Conservation (phyloP, 2,329 filamentous ascomycete species). For the Rhynchosporium secalis region DNA sequence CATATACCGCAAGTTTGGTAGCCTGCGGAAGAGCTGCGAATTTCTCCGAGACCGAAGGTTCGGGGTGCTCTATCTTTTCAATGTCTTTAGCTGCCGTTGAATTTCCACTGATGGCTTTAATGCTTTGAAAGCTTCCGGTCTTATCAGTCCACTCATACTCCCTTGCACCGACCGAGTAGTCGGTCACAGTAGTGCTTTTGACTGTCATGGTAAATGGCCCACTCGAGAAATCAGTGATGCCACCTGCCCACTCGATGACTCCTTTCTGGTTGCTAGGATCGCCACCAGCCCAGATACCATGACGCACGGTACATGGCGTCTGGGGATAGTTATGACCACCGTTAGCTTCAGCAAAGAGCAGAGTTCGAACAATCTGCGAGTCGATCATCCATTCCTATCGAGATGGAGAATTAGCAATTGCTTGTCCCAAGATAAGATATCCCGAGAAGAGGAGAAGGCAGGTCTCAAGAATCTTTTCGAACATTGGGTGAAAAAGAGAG, state of each 20-base stretch:
- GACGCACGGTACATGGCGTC: slow-evolving; percentile 69
- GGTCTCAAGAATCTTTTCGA: too few relatives aligned
- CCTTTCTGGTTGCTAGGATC: slow-evolving; percentile 54
- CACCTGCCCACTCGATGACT: slow-evolving; percentile 70
- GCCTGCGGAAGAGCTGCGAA: slow-evolving; percentile 52
- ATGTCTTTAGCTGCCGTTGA: slow-evolving; percentile 54
- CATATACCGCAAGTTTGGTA: slow-evolving; percentile 56
- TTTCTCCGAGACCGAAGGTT: slow-evolving; percentile 51
- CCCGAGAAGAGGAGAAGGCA: too few relatives aligned
- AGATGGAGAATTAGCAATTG: too few relatives aligned
- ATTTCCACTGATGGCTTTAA: slow-evolving; percentile 59
- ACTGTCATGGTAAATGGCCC: slow-evolving; percentile 76
- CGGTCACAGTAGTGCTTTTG: slow-evolving; percentile 57
- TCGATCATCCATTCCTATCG: slow-evolving; percentile 65
- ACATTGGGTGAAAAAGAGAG: too few relatives aligned
- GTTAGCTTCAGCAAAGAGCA: slow-evolving; percentile 61
- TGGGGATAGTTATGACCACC: slow-evolving; percentile 68
- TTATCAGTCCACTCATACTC: slow-evolving; percentile 66
- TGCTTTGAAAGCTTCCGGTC: slow-evolving; percentile 63
- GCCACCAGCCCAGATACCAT: slow-evolving; percentile 67
- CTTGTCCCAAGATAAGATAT: too few relatives aligned
- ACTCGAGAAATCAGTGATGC: slow-evolving; percentile 62
- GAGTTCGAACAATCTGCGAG: slow-evolving; percentile 61
- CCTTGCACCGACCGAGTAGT: slow-evolving; percentile 56
- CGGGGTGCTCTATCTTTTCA: slow-evolving; percentile 34